Evolutionary conservation across 441 rosid genomes (phyloP), one percentile per base, ranked within the genome.

Genomic region (Raphanus hybrid): DNA sequence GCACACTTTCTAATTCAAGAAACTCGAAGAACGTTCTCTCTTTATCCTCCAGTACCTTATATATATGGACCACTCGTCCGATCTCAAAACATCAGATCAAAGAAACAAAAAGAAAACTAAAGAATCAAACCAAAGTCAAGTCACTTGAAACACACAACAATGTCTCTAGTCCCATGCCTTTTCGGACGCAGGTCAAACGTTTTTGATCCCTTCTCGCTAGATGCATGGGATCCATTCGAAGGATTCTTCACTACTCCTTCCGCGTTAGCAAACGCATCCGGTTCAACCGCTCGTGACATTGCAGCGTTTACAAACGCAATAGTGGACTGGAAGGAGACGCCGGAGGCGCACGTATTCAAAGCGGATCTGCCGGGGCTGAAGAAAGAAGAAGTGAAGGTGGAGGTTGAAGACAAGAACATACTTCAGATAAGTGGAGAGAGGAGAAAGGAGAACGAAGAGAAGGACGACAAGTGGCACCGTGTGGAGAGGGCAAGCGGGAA

Each of bases 361-460:
- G 84, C 84, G 1, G 86, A 83, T 27, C 63, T 83, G 14, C 84
- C 86, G 0, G 86, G 86, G 54, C 34, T 83, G 32, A 81, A 73
- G 75, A 84, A 81, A 55, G 86, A 83, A 50, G 84, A 83, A 23
- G 82, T 83, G 39, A 83, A 81, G 64, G 86, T 84, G 0, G 83
- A 84, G 80, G 69, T 84, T 7, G 82, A 82, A 34, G 82, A 82
- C 39, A 78, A 64, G 8, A 71, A 74, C 48, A 76, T 79, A 27
- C 78, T 81, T 16, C 85, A 76, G 79, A 84, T 84, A 4, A 81
- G 80, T 16, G 85, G 86, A 29, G 85, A 81, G 75, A 74, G 85
- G 74, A 67, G 50, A 60, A 63, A 45, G 27, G 85, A 79, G 80
- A 75, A 71, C 35, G 83, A 82, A 58, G 85, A 84, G 73, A 79